Percentiles rank a stretch among this genome's conserved stretches.
Conservation (phyloP, 306 rosid genomes). For the Crotalaria pallida region DNA sequence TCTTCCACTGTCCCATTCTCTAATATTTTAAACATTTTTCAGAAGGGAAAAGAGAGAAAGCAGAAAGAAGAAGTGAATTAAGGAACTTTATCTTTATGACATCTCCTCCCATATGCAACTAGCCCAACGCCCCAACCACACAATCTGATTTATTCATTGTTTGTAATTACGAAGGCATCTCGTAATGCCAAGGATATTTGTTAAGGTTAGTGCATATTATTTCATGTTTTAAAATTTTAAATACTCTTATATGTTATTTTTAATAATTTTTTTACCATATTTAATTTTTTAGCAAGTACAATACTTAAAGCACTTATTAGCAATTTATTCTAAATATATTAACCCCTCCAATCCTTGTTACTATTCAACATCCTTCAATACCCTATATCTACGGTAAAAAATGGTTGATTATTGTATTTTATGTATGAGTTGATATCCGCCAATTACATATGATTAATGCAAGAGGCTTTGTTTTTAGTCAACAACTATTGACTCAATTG, state of each 20-base stretch:
- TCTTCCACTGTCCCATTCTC: conserved; percentile 40
- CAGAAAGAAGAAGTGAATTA: conserved; percentile 23
- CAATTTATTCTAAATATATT: too few relatives aligned
- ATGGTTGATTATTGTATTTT: too few relatives aligned
- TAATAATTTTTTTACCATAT: too few relatives aligned
- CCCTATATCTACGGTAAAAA: background rate
- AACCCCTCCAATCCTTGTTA: conserved; percentile 31
- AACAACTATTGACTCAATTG: too few relatives aligned
- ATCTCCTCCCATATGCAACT: conserved; percentile 36
- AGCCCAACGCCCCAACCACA: conserved; percentile 32
- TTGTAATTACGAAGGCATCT: conserved; percentile 54
- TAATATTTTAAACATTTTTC: conserved; percentile 41
- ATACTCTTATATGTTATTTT: too few relatives aligned
- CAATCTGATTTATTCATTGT: conserved; percentile 39
- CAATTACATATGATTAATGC: too few relatives aligned
- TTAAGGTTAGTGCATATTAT: too few relatives aligned
- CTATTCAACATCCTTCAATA: background rate
- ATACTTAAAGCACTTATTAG: too few relatives aligned
- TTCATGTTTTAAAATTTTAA: too few relatives aligned
- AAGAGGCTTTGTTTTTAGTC: too few relatives aligned
- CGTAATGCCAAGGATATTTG: conserved; percentile 46
- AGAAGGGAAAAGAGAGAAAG: conserved; percentile 34
- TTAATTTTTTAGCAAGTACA: too few relatives aligned
- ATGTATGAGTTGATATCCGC: too few relatives aligned
- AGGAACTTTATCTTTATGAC: conserved; percentile 48